Base-by-base conservation (phyloP, 2,329 filamentous ascomycete genomes). In the Colletotrichum destructivum region DNA sequence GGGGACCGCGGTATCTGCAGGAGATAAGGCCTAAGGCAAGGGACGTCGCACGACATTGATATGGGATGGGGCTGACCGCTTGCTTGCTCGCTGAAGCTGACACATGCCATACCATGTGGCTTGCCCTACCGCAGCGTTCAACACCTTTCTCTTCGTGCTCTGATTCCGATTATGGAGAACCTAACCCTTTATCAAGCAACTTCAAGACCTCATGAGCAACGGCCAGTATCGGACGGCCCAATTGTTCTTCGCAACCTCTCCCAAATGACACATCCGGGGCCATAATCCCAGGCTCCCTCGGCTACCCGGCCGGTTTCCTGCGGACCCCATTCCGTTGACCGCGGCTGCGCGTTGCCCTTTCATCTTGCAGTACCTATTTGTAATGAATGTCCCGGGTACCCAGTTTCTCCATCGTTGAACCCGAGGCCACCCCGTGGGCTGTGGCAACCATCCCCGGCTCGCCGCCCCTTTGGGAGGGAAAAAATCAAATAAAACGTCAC, bases 361-460 rank as follows among this genome's bases (percentile, higher is more conserved):
- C 42, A 62, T 71, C 59, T 63, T 54, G 69, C 56, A 35, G 69
- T 69, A 71, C 63, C 59, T 68, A 63, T 69, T 63, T 68, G 64
- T 71, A 71, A 71, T 68, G 38, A 68, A 60, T 69, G 46, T 62
- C 64, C 64, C 52, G 57, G 57, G 35, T 55, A 54, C 59, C 59
- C 59, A 66, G 44, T 69, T 47, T 69, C 69, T 46, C 66, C 61
- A 69, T 62, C 46, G 38, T 71, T 51, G 69, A 38, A 70, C 47
- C 66, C 62, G 47, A 44, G 54, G 56, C 56, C 40, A 42, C 55
- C 35, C 31, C 40, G 40, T n/a, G 40, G 15, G 15, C 40, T 4
- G 16, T 18, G 15, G 8, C 40, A 46, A 60, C 4, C 21, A 38
- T 38, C 31, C 54, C 54, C 54, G 31, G 54, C 35, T 21, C 35